phyloP scores from a whole-genome alignment of 1,139 yeast genomes.

The Taphrina communis region DNA sequence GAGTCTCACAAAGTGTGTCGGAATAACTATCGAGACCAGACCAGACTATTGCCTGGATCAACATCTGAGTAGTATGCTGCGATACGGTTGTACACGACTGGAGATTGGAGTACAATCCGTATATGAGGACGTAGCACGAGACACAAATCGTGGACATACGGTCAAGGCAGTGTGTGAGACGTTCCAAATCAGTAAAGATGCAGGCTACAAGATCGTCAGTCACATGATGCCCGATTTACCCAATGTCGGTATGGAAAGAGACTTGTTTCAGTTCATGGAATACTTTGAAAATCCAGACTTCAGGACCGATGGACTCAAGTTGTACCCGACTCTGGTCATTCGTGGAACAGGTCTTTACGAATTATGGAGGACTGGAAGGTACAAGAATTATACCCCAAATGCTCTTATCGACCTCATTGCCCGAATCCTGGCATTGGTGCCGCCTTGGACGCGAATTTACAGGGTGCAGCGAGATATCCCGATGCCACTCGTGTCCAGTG shows the following conservation, averaged over 20 bases:
- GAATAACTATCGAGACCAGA: constrained; percentile 96
- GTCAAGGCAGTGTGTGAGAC: constrained; percentile 96
- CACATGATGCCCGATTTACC: constrained; percentile 99
- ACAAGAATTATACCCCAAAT: constrained; percentile 92
- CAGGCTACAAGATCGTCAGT: constrained; percentile 95
- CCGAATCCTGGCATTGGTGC: constrained; percentile 90
- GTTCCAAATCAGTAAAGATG: constrained; percentile 92
- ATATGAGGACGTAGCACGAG: constrained; percentile 97
- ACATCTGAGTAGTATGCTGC: constrained; percentile 91
- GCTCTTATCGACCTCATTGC: constrained; percentile 94
- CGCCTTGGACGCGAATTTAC: constrained; percentile 99
- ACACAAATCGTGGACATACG: constrained; percentile 97
- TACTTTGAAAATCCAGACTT: constrained; percentile 96
- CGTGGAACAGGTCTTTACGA: constrained; percentile 98
- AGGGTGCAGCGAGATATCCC: constrained; percentile 99
- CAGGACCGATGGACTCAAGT: constrained; percentile 93
- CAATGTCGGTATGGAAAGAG: constrained; percentile 98
- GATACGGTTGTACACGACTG: constrained; percentile 93
- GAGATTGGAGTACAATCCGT: constrained; percentile 98
- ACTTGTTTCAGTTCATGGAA: constrained; percentile 90
- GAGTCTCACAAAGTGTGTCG: constrained; percentile 95
- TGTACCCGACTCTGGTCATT: constrained; percentile 94
- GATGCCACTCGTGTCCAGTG: constrained; percentile 97
- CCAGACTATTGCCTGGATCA: constrained; percentile 98
- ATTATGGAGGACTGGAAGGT: constrained; percentile 94